A percentile compares a stretch with the other conserved stretches of the same genome.
Conservation (phyloP, 2,329 filamentous ascomycete genomes). For the Cercospora sp. region DNA sequence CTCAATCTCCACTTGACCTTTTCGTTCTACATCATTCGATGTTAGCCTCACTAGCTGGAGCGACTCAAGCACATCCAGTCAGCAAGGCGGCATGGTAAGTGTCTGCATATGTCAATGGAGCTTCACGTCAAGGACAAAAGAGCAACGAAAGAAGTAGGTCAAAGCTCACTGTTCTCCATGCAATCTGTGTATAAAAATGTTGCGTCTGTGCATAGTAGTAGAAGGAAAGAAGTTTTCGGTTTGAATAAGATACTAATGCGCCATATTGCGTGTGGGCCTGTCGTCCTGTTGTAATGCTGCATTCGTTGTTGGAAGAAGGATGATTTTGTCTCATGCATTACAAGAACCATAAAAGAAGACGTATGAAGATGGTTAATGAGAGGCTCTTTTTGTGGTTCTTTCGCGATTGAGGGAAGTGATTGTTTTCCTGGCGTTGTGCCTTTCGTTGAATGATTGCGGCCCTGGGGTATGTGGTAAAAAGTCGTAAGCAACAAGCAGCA, state of each 20-base stretch:
- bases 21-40: background rate
- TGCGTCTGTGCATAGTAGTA: background rate
- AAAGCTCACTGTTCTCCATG: background rate
- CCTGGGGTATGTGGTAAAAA: background rate
- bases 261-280: background rate
- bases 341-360: background rate
- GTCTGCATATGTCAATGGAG: background rate
- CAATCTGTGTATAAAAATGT: background rate
- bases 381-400: background rate
- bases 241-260: constrained; percentile 3
- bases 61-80: background rate
- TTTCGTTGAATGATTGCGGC: background rate
- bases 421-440: background rate
- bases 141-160: background rate
- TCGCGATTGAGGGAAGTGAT: background rate
- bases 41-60: background rate
- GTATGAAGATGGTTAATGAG: background rate
- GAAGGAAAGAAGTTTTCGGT: background rate
- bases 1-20: background rate
- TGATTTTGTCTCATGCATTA: background rate
- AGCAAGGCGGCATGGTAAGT: background rate
- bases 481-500: background rate
- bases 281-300: background rate
- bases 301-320: background rate
- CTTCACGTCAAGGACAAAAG: background rate